Conservation (phyloP, 2,329 filamentous ascomycete genomes). For the Aspergillus sp. region DNA sequence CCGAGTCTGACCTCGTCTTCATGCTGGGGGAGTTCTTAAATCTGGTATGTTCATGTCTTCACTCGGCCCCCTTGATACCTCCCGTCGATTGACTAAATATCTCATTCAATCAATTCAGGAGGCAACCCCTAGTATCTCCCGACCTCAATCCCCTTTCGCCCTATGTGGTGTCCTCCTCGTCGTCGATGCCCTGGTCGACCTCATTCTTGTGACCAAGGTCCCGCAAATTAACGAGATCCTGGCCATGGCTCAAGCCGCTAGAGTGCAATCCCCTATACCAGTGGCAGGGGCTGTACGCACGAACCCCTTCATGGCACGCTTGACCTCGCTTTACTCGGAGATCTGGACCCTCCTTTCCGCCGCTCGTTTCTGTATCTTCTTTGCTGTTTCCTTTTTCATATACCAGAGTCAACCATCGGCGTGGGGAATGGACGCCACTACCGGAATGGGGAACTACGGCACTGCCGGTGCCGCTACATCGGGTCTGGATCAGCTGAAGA, state of each 20-base stretch:
- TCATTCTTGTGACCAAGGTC: slow-evolving; percentile 59
- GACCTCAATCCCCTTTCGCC: slow-evolving; percentile 67
- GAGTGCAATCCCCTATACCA: slow-evolving; percentile 35
- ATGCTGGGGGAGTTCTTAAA: slow-evolving; percentile 82
- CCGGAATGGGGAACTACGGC: slow-evolving; percentile 23
- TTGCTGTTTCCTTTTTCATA: slow-evolving; percentile 41
- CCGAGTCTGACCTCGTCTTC: slow-evolving; percentile 77
- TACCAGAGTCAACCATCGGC: slow-evolving; percentile 35
- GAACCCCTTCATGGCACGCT: slow-evolving; percentile 29
- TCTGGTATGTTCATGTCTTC: slow-evolving; percentile 57
- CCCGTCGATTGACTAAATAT: neutral
- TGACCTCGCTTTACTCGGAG: slow-evolving; percentile 40
- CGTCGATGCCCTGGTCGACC: slow-evolving; percentile 65
- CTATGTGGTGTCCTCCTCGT: slow-evolving; percentile 70
- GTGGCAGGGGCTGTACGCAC: slow-evolving; percentile 21
- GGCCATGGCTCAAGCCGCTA: slow-evolving; percentile 68
- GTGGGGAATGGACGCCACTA: slow-evolving; percentile 24
- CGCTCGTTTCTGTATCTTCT: slow-evolving; percentile 40
- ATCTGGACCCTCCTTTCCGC: slow-evolving; percentile 42
- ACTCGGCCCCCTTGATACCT: neutral
- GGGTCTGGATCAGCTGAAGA: slow-evolving; percentile 71
- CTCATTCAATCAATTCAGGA: slow-evolving; percentile 29
- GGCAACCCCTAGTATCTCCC: slow-evolving; percentile 66
- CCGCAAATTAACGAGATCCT: slow-evolving; percentile 68
- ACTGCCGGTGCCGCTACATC: slow-evolving; percentile 7